Base-by-base conservation (phyloP, 106 monocot genomes). In the Phalaenopsis equestris region DNA sequence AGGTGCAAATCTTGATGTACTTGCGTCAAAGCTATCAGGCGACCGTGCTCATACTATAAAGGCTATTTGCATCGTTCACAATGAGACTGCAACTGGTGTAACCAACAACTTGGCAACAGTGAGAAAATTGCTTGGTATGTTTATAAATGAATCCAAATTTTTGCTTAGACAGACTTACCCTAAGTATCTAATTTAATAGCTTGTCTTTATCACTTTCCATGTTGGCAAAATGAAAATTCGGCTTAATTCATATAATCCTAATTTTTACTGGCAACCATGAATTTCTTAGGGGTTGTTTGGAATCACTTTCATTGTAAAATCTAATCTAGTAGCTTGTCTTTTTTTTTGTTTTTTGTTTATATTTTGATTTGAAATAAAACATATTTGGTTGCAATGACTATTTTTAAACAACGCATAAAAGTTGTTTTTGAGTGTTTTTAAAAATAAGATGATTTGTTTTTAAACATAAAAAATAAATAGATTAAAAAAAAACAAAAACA, bases 11-110 rank as follows among this genome's bases (percentile, higher is more conserved):
- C 88, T 96, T 64, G 90, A 88, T 73, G 55, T 86, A 2, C 83
- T 96, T 24, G 93, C 89, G 15, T 84, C 86, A 58, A 96, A 96
- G 67, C 58, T 96, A 55, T 85, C 91, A 23, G 67, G 75, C 3
- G 96, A 96, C 39, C 80, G 72, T 19, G 45, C 55, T 9, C 96
- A 90, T 57, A 83, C 88, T 2, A 96, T 96, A 73, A 93, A 96
- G 81, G 96, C 96, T 30, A 84, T 96, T 16, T 93, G 91, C 79
- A 90, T 96, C 61, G 96, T 96, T 67, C 96, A 96, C 87, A 96
- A 96, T 70, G 96, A 96, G 81, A 96, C 96, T 3, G 96, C 96
- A 42, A 96, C 96, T 58, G 93, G 96, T 45, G 96, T 96, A 55
- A 96, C 96, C 83, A 96, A 96, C 64, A 87, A 93, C 79, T 82